phyloP scores from a whole-genome alignment of 495 filamentous ascomycete genomes.

The Neurospora tetrasperma region DNA sequence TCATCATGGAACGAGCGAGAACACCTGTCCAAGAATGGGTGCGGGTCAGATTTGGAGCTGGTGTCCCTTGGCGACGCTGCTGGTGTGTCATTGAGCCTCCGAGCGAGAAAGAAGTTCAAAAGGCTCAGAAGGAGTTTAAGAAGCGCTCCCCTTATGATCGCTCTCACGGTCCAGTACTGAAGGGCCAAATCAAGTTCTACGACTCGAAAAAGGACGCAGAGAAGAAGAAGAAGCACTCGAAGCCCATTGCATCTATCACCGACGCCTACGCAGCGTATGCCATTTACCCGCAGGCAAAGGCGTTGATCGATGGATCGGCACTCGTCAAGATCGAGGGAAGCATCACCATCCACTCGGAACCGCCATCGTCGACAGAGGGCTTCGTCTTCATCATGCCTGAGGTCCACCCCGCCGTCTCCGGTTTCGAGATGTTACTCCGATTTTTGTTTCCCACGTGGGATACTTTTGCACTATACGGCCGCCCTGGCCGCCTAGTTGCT shows the following conservation, averaged over 20 bases:
- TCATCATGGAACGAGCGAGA: slow-evolving; percentile 70
- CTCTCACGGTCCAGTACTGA: slow-evolving; percentile 49
- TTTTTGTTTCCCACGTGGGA: slow-evolving; percentile 94
- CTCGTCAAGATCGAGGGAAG: slow-evolving; percentile 89
- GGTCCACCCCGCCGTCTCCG: slow-evolving; percentile 75
- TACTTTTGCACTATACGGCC: slow-evolving; percentile 84
- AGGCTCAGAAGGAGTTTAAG: slow-evolving; percentile 71
- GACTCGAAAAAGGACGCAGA: slow-evolving; percentile 59
- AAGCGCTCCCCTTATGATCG: slow-evolving; percentile 80
- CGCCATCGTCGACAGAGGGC: slow-evolving; percentile 67
- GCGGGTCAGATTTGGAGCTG: slow-evolving; percentile 88
- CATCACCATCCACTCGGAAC: slow-evolving; percentile 71
- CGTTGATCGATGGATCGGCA: slow-evolving; percentile 87
- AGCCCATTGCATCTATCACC: slow-evolving; percentile 81
- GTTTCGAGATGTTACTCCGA: slow-evolving; percentile 94
- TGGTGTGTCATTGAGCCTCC: slow-evolving; percentile 93
- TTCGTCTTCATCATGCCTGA: slow-evolving; percentile 99
- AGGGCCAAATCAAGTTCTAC: slow-evolving; percentile 89
- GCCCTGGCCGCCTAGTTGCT: slow-evolving; percentile 75
- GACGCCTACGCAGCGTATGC: slow-evolving; percentile 89
- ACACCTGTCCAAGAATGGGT: slow-evolving; percentile 87
- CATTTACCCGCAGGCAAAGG: slow-evolving; percentile 89
- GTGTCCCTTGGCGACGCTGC: slow-evolving; percentile 90
- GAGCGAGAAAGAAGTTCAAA: slow-evolving; percentile 81
- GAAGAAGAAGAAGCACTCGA: slow-evolving; percentile 76